Base-by-base conservation (phyloP, 148 eudicot genomes). In the Rhododendron ferrugineum region DNA sequence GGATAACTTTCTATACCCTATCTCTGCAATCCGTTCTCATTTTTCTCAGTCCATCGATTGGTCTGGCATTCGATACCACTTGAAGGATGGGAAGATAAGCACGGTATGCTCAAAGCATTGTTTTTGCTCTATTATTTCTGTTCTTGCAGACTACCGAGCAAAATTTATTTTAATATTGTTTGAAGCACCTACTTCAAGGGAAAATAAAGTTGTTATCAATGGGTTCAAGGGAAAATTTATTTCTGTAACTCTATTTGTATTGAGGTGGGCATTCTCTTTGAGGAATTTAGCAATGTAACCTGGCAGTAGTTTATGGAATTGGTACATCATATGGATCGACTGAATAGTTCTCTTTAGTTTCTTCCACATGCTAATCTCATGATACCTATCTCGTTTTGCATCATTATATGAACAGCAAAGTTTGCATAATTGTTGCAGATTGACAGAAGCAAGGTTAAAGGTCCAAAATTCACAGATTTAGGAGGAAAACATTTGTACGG, bases 51-150 rank as follows among this genome's bases (percentile, higher is more conserved):
- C 96, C 74, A 95, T 97, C 82, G 90, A 97, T 73, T 97, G 99
- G 98, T 97, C 99, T 62, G 98, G 99, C 79, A 97, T 95, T 70
- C 90, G 95, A 83, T 97, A 97, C 83, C 94, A 97, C 88, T 91
- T 97, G 88, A 93, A 87, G 90, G 88, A 95, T 86, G 99, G 99
- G 86, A 97, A 93, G 86, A 97, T 97, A 87, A 34, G 50, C 91
- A 93, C 81, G 99, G 99, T 95, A 90, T 62, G 77, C 13, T 66
- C 42, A 44, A 14, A 82, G 30, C 87, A 28, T 1, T 49, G 16
- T 18, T 30, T 86, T 22, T 22, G 15, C 14, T 77, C 40, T 37
- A 66, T 75, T 74, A 23, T 52, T 70, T 75, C 56, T 34, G 1
- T 28, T 74, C 54, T 74, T 36, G 64, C 47, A 75, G 46, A 50